A percentile compares a stretch with the other conserved stretches of the same genome.
These are phyloP conservation scores for Pseudocercospora crystallina DNA, from an alignment of 2,329 filamentous ascomycete genomes.

Conservation along the genomic window DNA sequence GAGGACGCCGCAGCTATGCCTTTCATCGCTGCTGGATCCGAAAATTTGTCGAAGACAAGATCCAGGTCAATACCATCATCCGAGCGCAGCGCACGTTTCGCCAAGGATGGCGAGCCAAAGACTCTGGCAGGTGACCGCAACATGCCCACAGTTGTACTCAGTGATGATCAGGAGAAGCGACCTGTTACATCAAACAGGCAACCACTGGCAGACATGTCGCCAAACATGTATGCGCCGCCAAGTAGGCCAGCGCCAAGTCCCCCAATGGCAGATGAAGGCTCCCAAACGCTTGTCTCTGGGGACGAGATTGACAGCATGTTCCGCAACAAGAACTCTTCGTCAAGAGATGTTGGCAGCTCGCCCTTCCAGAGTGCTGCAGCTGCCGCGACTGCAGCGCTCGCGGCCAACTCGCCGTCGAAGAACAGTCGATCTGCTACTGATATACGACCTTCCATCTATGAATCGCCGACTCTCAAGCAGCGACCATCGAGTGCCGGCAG, in stretches of 20 bases:
- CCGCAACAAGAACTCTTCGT: constrained; percentile 48
- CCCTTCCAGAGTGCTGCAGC: constrained; percentile 20
- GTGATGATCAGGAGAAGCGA: background rate
- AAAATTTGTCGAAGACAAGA: too few species aligned
- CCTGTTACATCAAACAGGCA: constrained; percentile 2
- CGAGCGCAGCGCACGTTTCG: too few species aligned
- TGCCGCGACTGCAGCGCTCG: constrained; percentile 31
- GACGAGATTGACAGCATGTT: constrained; percentile 77
- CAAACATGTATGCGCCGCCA: constrained; percentile 9
- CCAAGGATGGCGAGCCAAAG: too few species aligned
- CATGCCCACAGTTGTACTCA: too few species aligned
- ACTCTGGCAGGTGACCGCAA: too few species aligned
- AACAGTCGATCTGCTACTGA: constrained; percentile 7
- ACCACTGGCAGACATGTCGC: constrained; percentile 15
- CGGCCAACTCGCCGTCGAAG: constrained; percentile 17
- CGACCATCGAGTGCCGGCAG: constrained; percentile 76
- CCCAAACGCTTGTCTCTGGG: constrained; percentile 82
- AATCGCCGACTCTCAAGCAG: constrained; percentile 20
- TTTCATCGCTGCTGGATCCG: too few species aligned
- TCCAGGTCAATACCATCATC: too few species aligned
- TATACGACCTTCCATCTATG: constrained; percentile 20
- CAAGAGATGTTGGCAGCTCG: constrained; percentile 20
- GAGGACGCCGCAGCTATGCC: too few species aligned
- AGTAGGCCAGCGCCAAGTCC: constrained; percentile 13
- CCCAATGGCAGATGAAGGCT: constrained; percentile 62